Conservation (phyloP, 2,329 filamentous ascomycete genomes). For the Pyrenophora graminea region DNA sequence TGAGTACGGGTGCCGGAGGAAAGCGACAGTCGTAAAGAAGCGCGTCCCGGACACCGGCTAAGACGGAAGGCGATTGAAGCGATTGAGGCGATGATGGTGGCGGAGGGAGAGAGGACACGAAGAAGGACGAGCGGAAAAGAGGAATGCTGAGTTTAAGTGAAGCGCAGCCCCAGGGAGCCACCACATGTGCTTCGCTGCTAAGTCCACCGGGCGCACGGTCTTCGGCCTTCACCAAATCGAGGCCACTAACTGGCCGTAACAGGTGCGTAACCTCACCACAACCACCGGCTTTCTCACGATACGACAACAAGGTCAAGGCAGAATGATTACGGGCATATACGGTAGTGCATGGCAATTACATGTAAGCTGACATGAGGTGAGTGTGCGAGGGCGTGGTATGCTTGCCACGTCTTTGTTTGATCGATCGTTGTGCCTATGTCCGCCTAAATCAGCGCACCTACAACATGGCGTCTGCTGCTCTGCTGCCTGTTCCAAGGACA, state of each 20-base stretch:
- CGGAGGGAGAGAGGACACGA: constrained; percentile 23
- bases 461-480: neutral
- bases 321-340: neutral
- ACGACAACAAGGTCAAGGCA: neutral
- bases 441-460: constrained; percentile 8
- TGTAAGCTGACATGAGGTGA: neutral
- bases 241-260: constrained; percentile 30
- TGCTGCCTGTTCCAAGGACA: neutral
- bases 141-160: constrained; percentile 41
- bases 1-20: constrained; percentile 27
- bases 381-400: neutral
- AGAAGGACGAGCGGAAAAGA: constrained; percentile 26
- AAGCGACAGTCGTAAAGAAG: constrained; percentile 12
- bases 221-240: constrained; percentile 31
- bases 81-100: constrained; percentile 18
- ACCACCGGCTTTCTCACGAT: too few species aligned
- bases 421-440: constrained; percentile 12
- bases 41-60: constrained; percentile 23
- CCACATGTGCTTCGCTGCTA: constrained; percentile 23
- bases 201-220: constrained; percentile 27
- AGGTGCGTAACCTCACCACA: constrained; percentile 16
- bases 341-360: neutral
- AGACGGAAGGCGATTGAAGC: constrained; percentile 19
- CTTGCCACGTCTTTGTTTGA: constrained; percentile 10
- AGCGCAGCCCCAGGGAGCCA: constrained; percentile 28